Evolutionary conservation across 1,284 basidiomycete species (phyloP), one percentile per base, ranked within the genome.

Genomic region (Schizophyllum commune): DNA sequence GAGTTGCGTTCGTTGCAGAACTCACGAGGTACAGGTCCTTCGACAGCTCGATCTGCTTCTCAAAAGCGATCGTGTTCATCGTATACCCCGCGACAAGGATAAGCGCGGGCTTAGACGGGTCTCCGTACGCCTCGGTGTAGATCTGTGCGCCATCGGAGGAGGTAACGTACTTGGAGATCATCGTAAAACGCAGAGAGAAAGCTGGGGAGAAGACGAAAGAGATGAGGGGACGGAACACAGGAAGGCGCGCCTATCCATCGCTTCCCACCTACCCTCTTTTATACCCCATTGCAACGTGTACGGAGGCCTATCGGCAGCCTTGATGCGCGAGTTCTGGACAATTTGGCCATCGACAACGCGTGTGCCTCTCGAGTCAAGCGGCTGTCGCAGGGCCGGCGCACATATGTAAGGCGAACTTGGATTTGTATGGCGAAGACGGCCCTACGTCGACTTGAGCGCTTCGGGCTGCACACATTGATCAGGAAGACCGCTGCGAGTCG

Each of bases 81-180:
- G 71, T 70, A 60, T 76, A 71, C 6, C 76, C 78, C 64, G 78
- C 78, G 32, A 79, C 72, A 65, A 79, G 76, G 52, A 80, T 71
- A 47, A 79, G 63, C 4, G 73, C 65, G 7, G 74, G 76, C 58
- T 76, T 76, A 22, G 68, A 67, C 8, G 71, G 67, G 63, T 77
- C 70, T 11, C 78, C 78, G 11, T 69, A 62, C 17, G 76, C 77
- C 60, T 79, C 74, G 51, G 77, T 73, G 58, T 70, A 74, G 21
- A 75, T 73, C 21, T 67, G 59, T 17, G 71, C 74, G 17, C 72
- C 72, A 61, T 74, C 73, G 19, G 65, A 63, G 5, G 72, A 72
- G 17, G 39, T 47, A 47, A 47, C 39, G 17, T 47, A 47, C 17
- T 47, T 47, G 39, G 39, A 47, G 39, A 47, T 8, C 39, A 47